Conservation (phyloP, 2,329 filamentous ascomycete species). For the Penicillium concentricum region DNA sequence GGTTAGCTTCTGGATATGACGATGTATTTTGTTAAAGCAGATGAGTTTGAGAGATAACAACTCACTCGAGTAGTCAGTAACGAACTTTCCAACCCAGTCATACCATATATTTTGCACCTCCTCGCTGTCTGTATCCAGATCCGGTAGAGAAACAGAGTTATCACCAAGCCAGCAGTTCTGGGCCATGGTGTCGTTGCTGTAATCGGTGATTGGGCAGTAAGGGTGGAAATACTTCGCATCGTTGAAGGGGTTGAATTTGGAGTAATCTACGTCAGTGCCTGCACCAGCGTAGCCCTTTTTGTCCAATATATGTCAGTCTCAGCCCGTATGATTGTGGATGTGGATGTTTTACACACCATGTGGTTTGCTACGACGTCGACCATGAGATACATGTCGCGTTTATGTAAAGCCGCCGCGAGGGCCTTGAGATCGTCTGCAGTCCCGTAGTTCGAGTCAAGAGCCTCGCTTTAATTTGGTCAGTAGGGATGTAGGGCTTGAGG, state of each 20-base stretch:
- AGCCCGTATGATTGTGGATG: not conserved
- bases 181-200: conserved; percentile 49
- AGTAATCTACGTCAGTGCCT: conserved; percentile 53
- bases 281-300: conserved; percentile 49
- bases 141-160: conserved; percentile 58
- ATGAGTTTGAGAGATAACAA: not conserved
- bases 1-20: not conserved
- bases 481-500: not conserved
- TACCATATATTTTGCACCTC: conserved; percentile 53
- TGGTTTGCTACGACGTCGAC: conserved; percentile 53
- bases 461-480: conserved; percentile 31
- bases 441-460: conserved; percentile 60
- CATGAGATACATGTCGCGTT: conserved; percentile 61
- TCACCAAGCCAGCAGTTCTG: conserved; percentile 56
- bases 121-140: conserved; percentile 57
- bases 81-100: conserved; percentile 59
- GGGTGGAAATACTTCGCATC: conserved; percentile 59
- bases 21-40: not conserved
- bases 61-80: conserved; percentile 62
- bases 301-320: conserved; percentile 6
- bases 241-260: conserved; percentile 55
- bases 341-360: conserved; percentile 8
- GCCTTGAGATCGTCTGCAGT: conserved; percentile 58
- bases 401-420: conserved; percentile 56
- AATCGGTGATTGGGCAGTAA: conserved; percentile 56